These are phyloP conservation scores for Amoeboradix gromovi DNA, from an alignment of 371 early-diverging fungal species.

Conservation along the genomic window DNA sequence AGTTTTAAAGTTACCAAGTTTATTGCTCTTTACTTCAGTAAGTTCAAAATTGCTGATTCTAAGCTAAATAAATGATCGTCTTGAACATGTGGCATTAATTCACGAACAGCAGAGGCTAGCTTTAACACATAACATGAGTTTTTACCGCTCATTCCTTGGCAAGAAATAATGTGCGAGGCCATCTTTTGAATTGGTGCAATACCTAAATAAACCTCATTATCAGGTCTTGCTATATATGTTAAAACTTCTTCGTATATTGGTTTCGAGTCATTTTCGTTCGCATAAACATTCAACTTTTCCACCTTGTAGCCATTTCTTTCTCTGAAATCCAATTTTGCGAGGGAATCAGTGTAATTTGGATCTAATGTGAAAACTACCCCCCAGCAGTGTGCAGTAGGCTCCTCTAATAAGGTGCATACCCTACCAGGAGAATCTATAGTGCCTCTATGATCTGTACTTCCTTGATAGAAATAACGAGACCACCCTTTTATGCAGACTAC, in stretches of 20 bases:
- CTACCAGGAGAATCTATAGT: slow-evolving; percentile 49
- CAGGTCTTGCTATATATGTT: slow-evolving; percentile 48
- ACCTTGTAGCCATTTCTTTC: slow-evolving; percentile 33
- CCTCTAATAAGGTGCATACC: slow-evolving; percentile 49
- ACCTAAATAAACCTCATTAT: slow-evolving; percentile 52
- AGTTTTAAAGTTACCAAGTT: too few relatives aligned
- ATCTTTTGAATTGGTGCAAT: slow-evolving; percentile 32
- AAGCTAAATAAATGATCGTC: too few relatives aligned
- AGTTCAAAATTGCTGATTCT: too few relatives aligned
- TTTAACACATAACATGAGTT: too few relatives aligned
- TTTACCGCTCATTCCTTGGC: slow-evolving; percentile 27
- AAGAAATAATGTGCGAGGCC: slow-evolving; percentile 32
- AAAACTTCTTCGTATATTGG: slow-evolving; percentile 24
- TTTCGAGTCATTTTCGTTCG: not conserved
- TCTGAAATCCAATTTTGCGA: slow-evolving; percentile 44
- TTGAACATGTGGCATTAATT: too few relatives aligned
- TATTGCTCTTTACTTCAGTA: too few relatives aligned
- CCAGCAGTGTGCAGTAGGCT: slow-evolving; percentile 22
- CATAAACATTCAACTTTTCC: slow-evolving; percentile 19
- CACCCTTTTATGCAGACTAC: too few relatives aligned
- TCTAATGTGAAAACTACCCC: slow-evolving; percentile 53
- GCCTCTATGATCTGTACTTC: slow-evolving; percentile 68
- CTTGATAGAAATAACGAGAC: slow-evolving; percentile 12
- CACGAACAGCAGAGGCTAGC: too few relatives aligned
- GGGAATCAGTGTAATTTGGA: slow-evolving; percentile 26